Base-by-base conservation (phyloP, 805 yeast species). In the Pichia kluyveri region DNA sequence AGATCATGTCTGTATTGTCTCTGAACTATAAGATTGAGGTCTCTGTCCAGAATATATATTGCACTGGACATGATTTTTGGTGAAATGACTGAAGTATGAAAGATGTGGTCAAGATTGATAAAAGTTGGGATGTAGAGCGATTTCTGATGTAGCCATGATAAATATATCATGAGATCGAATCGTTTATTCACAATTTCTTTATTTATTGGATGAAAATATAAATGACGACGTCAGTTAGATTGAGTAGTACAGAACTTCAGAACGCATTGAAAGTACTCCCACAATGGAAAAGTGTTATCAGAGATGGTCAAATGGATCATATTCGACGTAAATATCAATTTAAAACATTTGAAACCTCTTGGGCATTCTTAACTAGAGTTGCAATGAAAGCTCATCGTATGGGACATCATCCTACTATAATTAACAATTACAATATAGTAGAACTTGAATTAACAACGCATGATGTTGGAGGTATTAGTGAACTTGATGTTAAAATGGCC, bases 381-480 rank as follows among this genome's bases (percentile, higher is more conserved):
- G 74, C 86, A 1, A 61, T 75, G 64, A 64, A 79, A 45, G 72
- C 85, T 0, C 84, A 82, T 57, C 56, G 70, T 1, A 60, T 66
- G 57, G 82, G 79, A 5, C 91, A 85, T 56, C 95, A 85, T 60
- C 91, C 93, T 0, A 79, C 80, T 0, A 76, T 85, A 12, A 70
- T 68, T 0, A 83, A 83, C 4, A 73, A 79, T 0, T 85, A 83
- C 57, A 85, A 79, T 51, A 65, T 68, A 31, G 84, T 83, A 1
- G 65, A 68, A 15, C 51, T 85, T 4, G 66, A 68, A 27, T 60
- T 83, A 38, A 75, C 81, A 1, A 85, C 91, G 0, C 93, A 85
- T 56, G 93, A 85, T 58, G 66, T 71, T 0, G 62, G 66, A 23
- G 75, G 76, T 5, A 50, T 78, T 10, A 74, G 83, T n/a, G 74